Evolutionary conservation across 257 asterid genomes (phyloP), one percentile per base, ranked within the genome.

Genomic region (Salvia miltiorrhiza): DNA sequence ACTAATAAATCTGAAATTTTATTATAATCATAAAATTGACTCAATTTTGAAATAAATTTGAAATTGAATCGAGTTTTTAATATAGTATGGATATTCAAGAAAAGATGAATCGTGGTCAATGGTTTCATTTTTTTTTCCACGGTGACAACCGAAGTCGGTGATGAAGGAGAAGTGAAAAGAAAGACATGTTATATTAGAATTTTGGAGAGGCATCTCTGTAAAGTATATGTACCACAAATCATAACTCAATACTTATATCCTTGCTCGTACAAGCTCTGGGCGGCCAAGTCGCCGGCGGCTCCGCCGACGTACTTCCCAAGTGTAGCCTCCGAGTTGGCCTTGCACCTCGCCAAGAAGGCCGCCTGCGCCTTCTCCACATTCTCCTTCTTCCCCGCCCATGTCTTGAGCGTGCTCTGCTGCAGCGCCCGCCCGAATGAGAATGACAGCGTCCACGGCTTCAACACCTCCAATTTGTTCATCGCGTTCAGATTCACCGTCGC

Each of bases 341-440:
- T 90, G 95, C 96, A 88, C 79, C 97, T 70, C 6, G 20, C 80
- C 80, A 87, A 65, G 79, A 90, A 86, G 21, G 74, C 77, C 50
- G 79, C 81, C 79, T 90, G 97, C 7, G 96, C 96, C 52, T 78
- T 88, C 59, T 55, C 88, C 76, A 90, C 89, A 10, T 88, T 88
- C 76, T 88, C 96, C 78, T 57, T 75, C 83, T 88, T 85, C 5
- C 97, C 96, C 3, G 73, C 84, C 97, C 96, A 90, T 14, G 83
- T 80, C 80, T 84, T 90, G 32, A 90, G 95, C 0, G 96, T 90
- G 65, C 95, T 88, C 76, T 86, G 86, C 76, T 88, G 97, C 67
- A 90, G 79, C 6, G 96, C 97, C 24, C 96, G 80, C 32, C 96
- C 95, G 56, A 90, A 90, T 0, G 97, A 87, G 73, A 90, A 90